Conservation (phyloP, 257 asterid species). For the Fraxinus quadrangulata region DNA sequence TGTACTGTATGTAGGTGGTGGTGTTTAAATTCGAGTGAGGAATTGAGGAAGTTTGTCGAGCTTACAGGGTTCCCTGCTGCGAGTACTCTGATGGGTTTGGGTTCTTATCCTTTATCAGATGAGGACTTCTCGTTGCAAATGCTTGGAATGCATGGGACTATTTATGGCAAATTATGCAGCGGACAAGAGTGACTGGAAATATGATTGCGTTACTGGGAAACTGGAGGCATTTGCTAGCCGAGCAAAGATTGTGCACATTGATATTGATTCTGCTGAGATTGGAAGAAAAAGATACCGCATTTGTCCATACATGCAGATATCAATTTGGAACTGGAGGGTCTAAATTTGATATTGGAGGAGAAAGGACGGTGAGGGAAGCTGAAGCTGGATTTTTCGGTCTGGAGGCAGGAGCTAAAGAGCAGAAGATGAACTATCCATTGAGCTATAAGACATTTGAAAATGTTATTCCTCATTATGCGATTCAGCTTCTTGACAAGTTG, state of each 20-base stretch:
- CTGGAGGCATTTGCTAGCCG: conserved; percentile 24
- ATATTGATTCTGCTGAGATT: conserved; percentile 25
- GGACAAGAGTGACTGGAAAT: conserved; percentile 23
- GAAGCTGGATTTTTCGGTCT: conserved; percentile 10
- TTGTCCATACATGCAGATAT: conserved; percentile 23
- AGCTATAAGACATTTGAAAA: conserved; percentile 16
- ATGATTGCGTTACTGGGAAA: conserved; percentile 26
- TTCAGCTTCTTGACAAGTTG: conserved; percentile 28
- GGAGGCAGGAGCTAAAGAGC: conserved; percentile 31
- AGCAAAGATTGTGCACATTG: conserved; percentile 32
- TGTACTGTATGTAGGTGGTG: conserved; percentile 30
- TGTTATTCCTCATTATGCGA: conserved; percentile 27
- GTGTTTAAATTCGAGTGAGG: conserved; percentile 28
- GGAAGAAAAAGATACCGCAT: conserved; percentile 24
- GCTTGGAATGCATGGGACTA: conserved; percentile 33
- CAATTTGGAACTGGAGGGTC: conserved; percentile 23
- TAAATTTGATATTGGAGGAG: conserved; percentile 14
- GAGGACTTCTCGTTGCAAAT: conserved; percentile 32
- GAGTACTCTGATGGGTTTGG: conserved; percentile 30
- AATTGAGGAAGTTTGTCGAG: conserved; percentile 24
- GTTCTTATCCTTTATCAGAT: conserved; percentile 29
- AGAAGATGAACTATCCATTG: conserved; percentile 21
- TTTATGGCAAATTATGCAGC: conserved; percentile 29
- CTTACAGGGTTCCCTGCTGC: conserved; percentile 28
- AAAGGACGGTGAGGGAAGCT: not conserved